These are phyloP conservation scores for Schizochytrium sp. DNA, from an alignment of 108 stramenopile species.

Conservation along the genomic window DNA sequence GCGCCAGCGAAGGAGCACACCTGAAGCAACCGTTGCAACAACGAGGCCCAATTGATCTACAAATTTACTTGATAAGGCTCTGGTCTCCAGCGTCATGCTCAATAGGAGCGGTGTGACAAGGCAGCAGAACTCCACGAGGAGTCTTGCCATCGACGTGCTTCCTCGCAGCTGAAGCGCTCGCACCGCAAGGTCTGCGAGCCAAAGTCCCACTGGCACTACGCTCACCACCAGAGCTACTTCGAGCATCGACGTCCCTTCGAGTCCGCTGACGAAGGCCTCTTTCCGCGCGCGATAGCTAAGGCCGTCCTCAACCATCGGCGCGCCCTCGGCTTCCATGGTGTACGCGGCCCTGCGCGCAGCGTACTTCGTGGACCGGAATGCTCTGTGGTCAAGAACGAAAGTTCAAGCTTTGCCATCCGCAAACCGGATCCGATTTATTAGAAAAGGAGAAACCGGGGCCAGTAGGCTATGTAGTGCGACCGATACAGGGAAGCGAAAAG, in stretches of 20 bases:
- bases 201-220: not conserved
- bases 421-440: too few relatives aligned
- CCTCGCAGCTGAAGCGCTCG: not conserved
- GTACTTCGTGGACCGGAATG: too few relatives aligned
- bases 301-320: not conserved
- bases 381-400: too few relatives aligned
- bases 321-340: too few relatives aligned
- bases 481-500: too few relatives aligned
- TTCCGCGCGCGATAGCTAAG: not conserved
- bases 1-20: not conserved
- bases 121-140: not conserved
- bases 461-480: too few relatives aligned
- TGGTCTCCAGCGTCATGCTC: not conserved
- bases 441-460: too few relatives aligned
- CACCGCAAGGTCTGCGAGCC: not conserved
- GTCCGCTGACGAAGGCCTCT: not conserved
- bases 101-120: not conserved
- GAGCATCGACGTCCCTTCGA: not conserved
- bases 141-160: not conserved
- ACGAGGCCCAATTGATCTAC: not conserved
- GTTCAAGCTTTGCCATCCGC: too few relatives aligned
- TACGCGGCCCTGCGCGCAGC: too few relatives aligned
- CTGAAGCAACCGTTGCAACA: not conserved
- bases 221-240: not conserved
- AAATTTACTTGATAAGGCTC: too few relatives aligned